Evolutionary conservation across 805 yeast genomes (phyloP).

Genomic region (Ogataea pini): DNA sequence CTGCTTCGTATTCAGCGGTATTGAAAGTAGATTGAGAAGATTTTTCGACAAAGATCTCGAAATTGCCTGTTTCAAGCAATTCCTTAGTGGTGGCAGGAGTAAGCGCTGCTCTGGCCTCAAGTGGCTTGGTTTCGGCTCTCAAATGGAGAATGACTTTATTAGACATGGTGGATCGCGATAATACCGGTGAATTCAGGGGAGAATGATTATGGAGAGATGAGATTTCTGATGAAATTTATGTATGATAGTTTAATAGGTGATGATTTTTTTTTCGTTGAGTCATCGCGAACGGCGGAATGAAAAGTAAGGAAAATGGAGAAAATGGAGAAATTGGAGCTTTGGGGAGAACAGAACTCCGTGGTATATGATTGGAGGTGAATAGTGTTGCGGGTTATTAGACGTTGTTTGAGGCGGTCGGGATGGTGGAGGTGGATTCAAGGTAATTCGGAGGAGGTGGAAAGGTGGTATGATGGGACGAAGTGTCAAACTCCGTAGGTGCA

Average conservation of each 20-base stretch:
- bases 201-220: background rate
- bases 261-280: background rate
- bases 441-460: too few relatives aligned
- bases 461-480: too few relatives aligned
- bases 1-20: conserved; percentile 70
- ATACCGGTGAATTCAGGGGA: background rate
- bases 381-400: too few relatives aligned
- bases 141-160: conserved; percentile 68
- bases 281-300: background rate
- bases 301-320: too few relatives aligned
- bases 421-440: too few relatives aligned
- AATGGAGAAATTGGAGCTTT: too few relatives aligned
- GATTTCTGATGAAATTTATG: too few relatives aligned
- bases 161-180: conserved; percentile 23
- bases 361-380: too few relatives aligned
- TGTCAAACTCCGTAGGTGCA: too few relatives aligned
- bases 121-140: conserved; percentile 96
- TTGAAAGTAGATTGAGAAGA: conserved; percentile 80
- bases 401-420: too few relatives aligned
- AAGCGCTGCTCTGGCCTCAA: conserved; percentile 96
- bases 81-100: conserved; percentile 89
- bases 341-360: too few relatives aligned
- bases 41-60: conserved; percentile 85
- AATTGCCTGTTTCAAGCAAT: conserved; percentile 77
- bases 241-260: too few relatives aligned